phyloP scores from a whole-genome alignment of 192 early-diverging fungal genomes.

The Phycomyces blakesleeanus region DNA sequence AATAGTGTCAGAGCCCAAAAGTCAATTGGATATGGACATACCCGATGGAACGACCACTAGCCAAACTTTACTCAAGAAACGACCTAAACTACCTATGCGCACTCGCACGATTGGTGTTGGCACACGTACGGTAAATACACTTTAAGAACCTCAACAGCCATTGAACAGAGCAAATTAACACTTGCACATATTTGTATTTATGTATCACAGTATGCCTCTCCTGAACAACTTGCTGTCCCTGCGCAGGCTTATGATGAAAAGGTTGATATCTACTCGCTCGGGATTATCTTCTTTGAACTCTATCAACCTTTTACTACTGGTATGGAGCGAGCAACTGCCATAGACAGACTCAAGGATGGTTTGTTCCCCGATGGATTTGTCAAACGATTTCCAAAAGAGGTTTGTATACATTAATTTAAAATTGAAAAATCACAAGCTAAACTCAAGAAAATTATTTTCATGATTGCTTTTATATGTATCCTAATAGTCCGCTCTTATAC shows the following conservation, averaged over 20 bases:
- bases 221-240: slow-evolving; percentile 66
- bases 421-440: slow-evolving; percentile 1
- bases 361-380: slow-evolving; percentile 72
- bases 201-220: slow-evolving; percentile 86
- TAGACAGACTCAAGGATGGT: slow-evolving; percentile 62
- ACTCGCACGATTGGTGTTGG: slow-evolving; percentile 65
- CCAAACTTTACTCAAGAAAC: not conserved
- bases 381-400: slow-evolving; percentile 65
- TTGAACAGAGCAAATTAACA: too few relatives aligned
- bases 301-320: slow-evolving; percentile 82
- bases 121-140: slow-evolving; percentile 61
- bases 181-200: too few relatives aligned
- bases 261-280: slow-evolving; percentile 92
- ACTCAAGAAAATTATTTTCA: slow-evolving; percentile 4
- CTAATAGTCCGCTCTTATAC: slow-evolving; percentile 67
- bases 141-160: too few relatives aligned
- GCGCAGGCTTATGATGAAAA: slow-evolving; percentile 65
- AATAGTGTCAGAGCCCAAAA: not conserved
- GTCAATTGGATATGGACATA: not conserved
- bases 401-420: slow-evolving; percentile 26
- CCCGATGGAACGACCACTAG: not conserved
- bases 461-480: too few relatives aligned
- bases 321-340: slow-evolving; percentile 82
- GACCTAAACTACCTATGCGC: slow-evolving; percentile 3
- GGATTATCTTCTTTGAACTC: slow-evolving; percentile 96